Base-by-base conservation (phyloP, 2,329 filamentous ascomycete species). In the Fusarium devonianum region DNA sequence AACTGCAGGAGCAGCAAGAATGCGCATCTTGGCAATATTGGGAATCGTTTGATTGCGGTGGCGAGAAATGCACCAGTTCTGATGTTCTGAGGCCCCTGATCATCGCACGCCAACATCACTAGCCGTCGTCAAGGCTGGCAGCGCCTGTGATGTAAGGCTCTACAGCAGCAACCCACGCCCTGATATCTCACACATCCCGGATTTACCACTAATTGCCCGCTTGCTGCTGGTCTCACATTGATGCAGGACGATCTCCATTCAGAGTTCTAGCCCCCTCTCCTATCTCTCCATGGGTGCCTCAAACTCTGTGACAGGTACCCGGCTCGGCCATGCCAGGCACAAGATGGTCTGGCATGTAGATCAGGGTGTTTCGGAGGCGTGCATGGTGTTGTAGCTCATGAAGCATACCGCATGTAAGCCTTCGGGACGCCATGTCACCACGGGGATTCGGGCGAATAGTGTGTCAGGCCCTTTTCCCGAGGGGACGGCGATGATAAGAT, bases 11-110 rank as follows among this genome's bases (percentile, higher is more conserved):
- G 40, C 45, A 25, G 28, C 30, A 25, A 17, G 33, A 36, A 21
- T 49, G 59, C 43, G 22, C 36, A 59, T 61, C 55, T 58, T 63
- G 48, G 49, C 59, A 40, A 38, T 41, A 57, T 53, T 26, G 45
- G 56, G 37, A 38, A 45, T 52, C 38, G 42, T 50, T 40, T 48
- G 40, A 63, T 61, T 52, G 32, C 39, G 22, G 49, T 59, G 61
- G 58, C 61, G 48, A 64, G 43, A 39, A 50, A 45, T 44, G 41
- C 30, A 19, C 33, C 14, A 59, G 17, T 23, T 39, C 12, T 39
- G 17, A 32, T 26, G 36, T 26, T 33, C 33, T 38, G 13, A 19
- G 46, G 37, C 48, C 40, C 16, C 25, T 60, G 46, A 35, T 29
- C 54, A 33, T 39, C 19, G 35, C 11, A 32, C 23, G 39, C 38